phyloP scores from a whole-genome alignment of 495 filamentous ascomycete species.

The Talaromyces stipitatus region DNA sequence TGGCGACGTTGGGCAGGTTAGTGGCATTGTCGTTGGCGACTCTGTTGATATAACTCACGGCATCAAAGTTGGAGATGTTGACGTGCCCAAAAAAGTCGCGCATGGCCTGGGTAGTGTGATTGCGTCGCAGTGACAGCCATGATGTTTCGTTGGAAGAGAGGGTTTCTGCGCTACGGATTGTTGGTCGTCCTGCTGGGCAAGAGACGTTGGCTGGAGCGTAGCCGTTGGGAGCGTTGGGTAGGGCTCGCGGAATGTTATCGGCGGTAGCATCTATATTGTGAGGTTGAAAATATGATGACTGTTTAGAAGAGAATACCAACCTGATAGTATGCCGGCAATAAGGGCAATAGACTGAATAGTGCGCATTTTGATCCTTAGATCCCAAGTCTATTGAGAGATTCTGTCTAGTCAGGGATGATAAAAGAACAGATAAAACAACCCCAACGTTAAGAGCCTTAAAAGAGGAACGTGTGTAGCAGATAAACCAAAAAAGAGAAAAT shows the following conservation, averaged over 20 bases:
- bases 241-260: slow-evolving; percentile 10
- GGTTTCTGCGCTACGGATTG: slow-evolving; percentile 38
- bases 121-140: slow-evolving; percentile 52
- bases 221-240: slow-evolving; percentile 32
- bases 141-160: slow-evolving; percentile 58
- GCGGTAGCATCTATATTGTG: background rate
- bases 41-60: slow-evolving; percentile 55
- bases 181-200: slow-evolving; percentile 33
- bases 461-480: background rate
- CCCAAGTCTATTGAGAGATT: background rate
- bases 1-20: slow-evolving; percentile 52
- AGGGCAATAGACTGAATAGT: background rate
- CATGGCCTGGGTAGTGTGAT: slow-evolving; percentile 57
- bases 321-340: background rate
- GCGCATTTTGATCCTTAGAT: background rate
- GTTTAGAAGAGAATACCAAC: background rate
- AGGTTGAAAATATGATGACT: background rate
- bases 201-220: slow-evolving; percentile 28
- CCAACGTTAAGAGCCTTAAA: background rate
- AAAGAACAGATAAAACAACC: background rate
- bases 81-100: slow-evolving; percentile 57
- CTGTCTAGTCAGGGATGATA: background rate
- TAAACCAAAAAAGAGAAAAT: background rate
- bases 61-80: slow-evolving; percentile 68
- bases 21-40: slow-evolving; percentile 46